phyloP scores from a whole-genome alignment of 2,329 filamentous ascomycete genomes.

The Penicillium glabrum region DNA sequence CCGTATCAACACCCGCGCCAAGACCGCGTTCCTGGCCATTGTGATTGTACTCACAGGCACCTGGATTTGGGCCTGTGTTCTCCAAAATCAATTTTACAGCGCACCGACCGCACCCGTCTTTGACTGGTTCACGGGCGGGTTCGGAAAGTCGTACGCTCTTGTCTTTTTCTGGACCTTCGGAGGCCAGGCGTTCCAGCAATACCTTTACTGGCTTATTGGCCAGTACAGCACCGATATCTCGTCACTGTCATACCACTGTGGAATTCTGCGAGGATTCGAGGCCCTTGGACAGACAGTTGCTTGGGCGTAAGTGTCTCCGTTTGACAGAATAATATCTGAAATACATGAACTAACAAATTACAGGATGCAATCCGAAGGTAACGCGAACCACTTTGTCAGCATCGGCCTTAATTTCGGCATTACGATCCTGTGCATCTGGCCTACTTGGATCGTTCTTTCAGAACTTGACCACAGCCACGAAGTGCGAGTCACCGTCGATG shows the following conservation, averaged over 20 bases:
- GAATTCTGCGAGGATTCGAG: conserved; percentile 25
- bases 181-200: conserved; percentile 26
- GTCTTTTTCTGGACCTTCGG: conserved; percentile 26
- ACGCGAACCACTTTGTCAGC: conserved; percentile 25
- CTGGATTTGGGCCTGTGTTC: conserved; percentile 24
- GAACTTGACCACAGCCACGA: conserved; percentile 25
- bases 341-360: neutral
- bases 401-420: conserved; percentile 27
- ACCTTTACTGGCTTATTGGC: conserved; percentile 27
- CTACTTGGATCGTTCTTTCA: conserved; percentile 25
- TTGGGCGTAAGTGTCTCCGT: conserved; percentile 17
- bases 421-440: conserved; percentile 20
- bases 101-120: conserved; percentile 18
- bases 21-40: conserved; percentile 19
- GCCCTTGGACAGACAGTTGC: conserved; percentile 25
- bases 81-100: conserved; percentile 24
- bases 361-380: conserved; percentile 22
- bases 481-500: conserved; percentile 20
- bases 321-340: neutral
- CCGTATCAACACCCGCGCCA: conserved; percentile 24
- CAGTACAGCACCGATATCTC: conserved; percentile 26
- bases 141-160: conserved; percentile 22
- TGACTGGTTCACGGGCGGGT: conserved; percentile 24
- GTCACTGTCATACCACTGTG: conserved; percentile 24
- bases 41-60: conserved; percentile 18